A percentile compares a stretch with the other conserved stretches of the same genome.
These are phyloP conservation scores for Nicotiana tomentosiformis DNA, from an alignment of 257 asterid genomes.

Conservation along the genomic window DNA sequence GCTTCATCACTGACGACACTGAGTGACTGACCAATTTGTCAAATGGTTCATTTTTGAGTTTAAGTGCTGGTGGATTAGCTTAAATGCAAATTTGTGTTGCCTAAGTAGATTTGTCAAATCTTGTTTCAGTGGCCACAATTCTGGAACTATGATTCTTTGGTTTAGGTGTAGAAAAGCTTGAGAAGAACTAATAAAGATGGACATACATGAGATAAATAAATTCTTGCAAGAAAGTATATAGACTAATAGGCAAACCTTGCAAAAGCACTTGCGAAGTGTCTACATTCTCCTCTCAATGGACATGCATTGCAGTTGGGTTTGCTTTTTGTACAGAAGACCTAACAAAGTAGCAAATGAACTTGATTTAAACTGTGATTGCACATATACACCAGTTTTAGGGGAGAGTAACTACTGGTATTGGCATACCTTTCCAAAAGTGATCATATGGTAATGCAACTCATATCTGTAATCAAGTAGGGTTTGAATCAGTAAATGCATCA, in stretches of 20 bases:
- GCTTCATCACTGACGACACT: background rate
- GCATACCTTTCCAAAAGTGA: conserved; percentile 56
- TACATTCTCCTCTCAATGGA: conserved; percentile 62
- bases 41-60: background rate
- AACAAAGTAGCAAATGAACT: background rate
- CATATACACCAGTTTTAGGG: background rate
- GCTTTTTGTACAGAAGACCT: conserved; percentile 53
- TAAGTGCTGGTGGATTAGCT: background rate
- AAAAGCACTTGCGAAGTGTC: conserved; percentile 57
- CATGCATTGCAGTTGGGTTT: conserved; percentile 59
- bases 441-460: conserved; percentile 51
- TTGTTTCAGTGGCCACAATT: background rate
- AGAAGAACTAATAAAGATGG: background rate
- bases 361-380: conserved; percentile 4
- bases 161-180: background rate
- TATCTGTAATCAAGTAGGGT: conserved; percentile 28
- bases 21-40: background rate
- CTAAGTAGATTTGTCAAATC: background rate
- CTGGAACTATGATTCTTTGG: conserved; percentile 1
- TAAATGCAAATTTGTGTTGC: background rate
- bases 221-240: background rate
- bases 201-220: background rate
- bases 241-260: conserved; percentile 33
- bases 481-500: background rate
- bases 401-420: background rate